Base-by-base conservation (phyloP, 768 basidiomycete genomes). In the Leccinum truebloodii region DNA sequence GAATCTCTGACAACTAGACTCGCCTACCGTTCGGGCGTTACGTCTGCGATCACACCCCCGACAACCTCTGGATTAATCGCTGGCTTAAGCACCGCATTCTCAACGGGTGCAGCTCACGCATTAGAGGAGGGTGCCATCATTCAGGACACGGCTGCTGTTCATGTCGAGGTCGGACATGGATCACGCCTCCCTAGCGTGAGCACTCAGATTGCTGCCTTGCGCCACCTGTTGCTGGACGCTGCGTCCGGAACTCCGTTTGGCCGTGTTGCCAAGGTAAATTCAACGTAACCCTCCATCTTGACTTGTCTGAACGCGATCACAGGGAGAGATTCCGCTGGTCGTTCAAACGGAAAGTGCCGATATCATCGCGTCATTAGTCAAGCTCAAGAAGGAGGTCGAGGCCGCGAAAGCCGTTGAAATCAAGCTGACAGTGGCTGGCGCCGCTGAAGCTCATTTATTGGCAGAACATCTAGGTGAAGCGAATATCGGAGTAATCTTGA, bases 311-410 rank as follows among this genome's bases (percentile, higher is more conserved):
- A 41, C 26, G 5, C 35, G 13, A 48, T 52, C 12, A 44, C 63
- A 89, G 86, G 90, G 92, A 6, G 67, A 79, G 37, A 79, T 94
- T 22, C 88, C 91, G 3, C 77, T 97, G 6, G 88, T 96, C 12
- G 77, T 94, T 8, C 84, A 88, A 57, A 86, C 84, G 2, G 78
- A 88, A 63, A 92, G 80, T 65, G 93, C 91, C 4, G 94, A 95
- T 71, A 78, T 90, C 55, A 95, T 95, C 62, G 91, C 89, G 1
- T 85, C 88, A 1, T 73, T 95, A 35, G 78, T 95, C 49, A 71
- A 80, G 26, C 78, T 96, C 58, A 91, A 90, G 73, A 75, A 76
- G 55, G 84, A 90, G 65, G 76, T 88, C 1, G 86, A 89, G 66
- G 60, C 70, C 12, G 73, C 68, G 37, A 83, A 75, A 18, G 72